A percentile compares a stretch with the other conserved stretches of the same genome.
Evolutionary conservation across 1,284 basidiomycete genomes (phyloP).

Genomic region (Tetrapyrgos nigripes): DNA sequence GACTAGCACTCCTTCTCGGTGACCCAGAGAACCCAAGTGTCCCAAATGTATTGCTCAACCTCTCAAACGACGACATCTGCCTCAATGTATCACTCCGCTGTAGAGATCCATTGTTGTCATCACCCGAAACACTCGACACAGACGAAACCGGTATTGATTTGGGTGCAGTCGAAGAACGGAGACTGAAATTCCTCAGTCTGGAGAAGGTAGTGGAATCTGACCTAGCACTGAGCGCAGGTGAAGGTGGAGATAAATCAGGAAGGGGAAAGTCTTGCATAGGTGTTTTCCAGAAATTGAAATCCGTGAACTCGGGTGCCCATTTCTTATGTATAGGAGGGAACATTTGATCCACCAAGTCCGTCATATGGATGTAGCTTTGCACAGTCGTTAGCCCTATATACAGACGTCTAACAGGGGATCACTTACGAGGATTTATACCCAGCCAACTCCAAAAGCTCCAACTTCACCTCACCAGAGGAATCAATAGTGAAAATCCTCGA

Average conservation of each 20-base stretch:
- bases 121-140: conserved; percentile 30
- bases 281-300: conserved; percentile 96
- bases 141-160: conserved; percentile 27
- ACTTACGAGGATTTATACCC: conserved; percentile 95
- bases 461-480: conserved; percentile 94
- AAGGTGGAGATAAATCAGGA: conserved; percentile 91
- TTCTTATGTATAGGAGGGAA: conserved; percentile 95
- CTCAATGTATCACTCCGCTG: conserved; percentile 51
- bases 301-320: conserved; percentile 90
- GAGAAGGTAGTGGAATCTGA: conserved; percentile 85
- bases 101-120: conserved; percentile 7
- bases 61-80: conserved; percentile 77
- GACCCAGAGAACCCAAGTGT: conserved; percentile 58
- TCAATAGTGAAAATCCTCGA: conserved; percentile 99
- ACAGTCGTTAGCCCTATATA: not conserved
- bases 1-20: conserved; percentile 55
- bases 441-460: conserved; percentile 94
- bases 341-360: conserved; percentile 98
- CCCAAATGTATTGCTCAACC: conserved; percentile 63
- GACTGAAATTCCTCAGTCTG: conserved; percentile 82
- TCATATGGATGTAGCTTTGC: conserved; percentile 91
- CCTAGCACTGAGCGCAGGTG: conserved; percentile 90
- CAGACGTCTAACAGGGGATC: not conserved
- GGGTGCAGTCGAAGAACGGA: conserved; percentile 50
- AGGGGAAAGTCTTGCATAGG: conserved; percentile 82